These are phyloP conservation scores for Schwanniomyces yamadae DNA, from an alignment of 805 yeast species.

Conservation along the genomic window DNA sequence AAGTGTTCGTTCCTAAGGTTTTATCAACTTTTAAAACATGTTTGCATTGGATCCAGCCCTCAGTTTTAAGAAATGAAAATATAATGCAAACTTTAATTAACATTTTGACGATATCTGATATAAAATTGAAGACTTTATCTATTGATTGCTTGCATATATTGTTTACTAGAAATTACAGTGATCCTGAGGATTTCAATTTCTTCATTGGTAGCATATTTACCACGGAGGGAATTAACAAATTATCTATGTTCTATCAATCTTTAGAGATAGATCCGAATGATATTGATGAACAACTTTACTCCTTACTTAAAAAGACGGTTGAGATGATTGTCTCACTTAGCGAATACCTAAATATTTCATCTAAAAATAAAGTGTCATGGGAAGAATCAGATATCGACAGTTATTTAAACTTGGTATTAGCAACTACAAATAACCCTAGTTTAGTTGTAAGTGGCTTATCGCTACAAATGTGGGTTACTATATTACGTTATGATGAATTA, in stretches of 20 bases:
- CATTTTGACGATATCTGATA: slow-evolving; percentile 57
- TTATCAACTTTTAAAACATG: slow-evolving; percentile 86
- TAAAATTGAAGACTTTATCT: slow-evolving; percentile 74
- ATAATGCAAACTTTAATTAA: slow-evolving; percentile 61
- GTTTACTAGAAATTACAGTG: slow-evolving; percentile 73
- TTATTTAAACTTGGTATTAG: slow-evolving; percentile 71
- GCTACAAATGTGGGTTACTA: slow-evolving; percentile 90
- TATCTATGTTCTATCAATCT: slow-evolving; percentile 60
- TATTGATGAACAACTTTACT: slow-evolving; percentile 76
- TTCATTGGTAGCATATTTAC: slow-evolving; percentile 78
- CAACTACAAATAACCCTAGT: slow-evolving; percentile 81
- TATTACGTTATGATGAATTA: slow-evolving; percentile 77
- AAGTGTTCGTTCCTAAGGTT: slow-evolving; percentile 58
- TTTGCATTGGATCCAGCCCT: slow-evolving; percentile 86
- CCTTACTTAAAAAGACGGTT: slow-evolving; percentile 82
- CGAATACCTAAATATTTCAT: slow-evolving; percentile 62
- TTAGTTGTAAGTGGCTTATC: slow-evolving; percentile 89
- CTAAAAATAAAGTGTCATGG: slow-evolving; percentile 45
- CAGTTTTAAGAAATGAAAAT: slow-evolving; percentile 64
- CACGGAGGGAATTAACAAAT: slow-evolving; percentile 67
- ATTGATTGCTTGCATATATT: slow-evolving; percentile 88
- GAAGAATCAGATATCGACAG: slow-evolving; percentile 60
- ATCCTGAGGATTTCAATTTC: slow-evolving; percentile 66
- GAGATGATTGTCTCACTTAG: slow-evolving; percentile 89
- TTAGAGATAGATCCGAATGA: slow-evolving; percentile 65